Percentiles rank a stretch among this genome's conserved stretches.
Conservation (phyloP, 257 asterid genomes). For the Apocynum venetum region DNA sequence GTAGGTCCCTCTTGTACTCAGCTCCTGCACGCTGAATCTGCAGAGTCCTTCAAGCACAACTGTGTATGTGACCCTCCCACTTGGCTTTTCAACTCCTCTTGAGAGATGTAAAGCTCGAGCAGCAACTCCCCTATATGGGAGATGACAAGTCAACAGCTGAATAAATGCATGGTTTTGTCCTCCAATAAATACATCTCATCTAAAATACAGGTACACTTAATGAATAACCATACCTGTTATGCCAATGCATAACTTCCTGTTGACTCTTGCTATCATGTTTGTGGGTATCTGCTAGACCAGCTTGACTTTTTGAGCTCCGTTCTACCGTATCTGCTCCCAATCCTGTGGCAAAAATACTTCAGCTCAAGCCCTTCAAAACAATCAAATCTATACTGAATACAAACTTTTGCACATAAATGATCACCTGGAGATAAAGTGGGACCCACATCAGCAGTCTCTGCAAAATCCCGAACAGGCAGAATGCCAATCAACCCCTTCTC, state of each 20-base stretch:
- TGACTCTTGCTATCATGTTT: constrained; percentile 71
- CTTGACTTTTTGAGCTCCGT: constrained; percentile 47
- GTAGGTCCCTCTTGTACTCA: constrained; percentile 92
- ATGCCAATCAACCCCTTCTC: constrained; percentile 94
- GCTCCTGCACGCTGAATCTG: constrained; percentile 94
- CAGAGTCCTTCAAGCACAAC: constrained; percentile 97
- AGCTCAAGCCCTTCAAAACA: constrained; percentile 6
- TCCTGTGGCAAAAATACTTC: constrained; percentile 34
- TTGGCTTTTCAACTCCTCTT: constrained; percentile 98
- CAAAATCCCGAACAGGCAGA: constrained; percentile 89
- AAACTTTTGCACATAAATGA: neutral
- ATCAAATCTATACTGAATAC: neutral
- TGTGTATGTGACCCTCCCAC: constrained; percentile 95
- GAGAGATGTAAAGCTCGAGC: constrained; percentile 98
- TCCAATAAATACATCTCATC: neutral
- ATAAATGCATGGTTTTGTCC: neutral
- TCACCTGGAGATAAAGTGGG: constrained; percentile 61
- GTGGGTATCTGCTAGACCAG: constrained; percentile 53
- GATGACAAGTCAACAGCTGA: constrained; percentile 16
- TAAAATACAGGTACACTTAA: neutral
- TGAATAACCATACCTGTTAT: constrained; percentile 49
- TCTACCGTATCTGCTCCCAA: constrained; percentile 42
- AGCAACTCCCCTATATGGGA: constrained; percentile 69
- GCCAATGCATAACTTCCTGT: constrained; percentile 94
- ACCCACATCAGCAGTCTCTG: constrained; percentile 45